Conservation (phyloP, 192 early-diverging fungal species). For the Rhizoclosmatium globosum region DNA sequence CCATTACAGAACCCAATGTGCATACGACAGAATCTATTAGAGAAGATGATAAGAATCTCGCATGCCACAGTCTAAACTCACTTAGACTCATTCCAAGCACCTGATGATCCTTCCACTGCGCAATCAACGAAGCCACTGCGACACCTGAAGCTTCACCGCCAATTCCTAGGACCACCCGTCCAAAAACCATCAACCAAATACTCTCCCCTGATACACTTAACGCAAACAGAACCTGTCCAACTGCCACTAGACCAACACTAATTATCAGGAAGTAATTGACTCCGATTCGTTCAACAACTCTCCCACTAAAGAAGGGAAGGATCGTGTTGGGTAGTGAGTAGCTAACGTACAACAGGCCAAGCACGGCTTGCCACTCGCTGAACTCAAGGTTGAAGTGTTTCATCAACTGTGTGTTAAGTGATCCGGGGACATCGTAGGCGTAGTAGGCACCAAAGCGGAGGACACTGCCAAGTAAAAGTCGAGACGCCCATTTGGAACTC, state of each 20-base stretch:
- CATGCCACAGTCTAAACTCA: not conserved
- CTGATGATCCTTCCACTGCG: constrained; percentile 53
- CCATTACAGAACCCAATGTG: constrained; percentile 58
- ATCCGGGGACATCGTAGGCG: constrained; percentile 30
- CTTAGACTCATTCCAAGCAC: constrained; percentile 15
- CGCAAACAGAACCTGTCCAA: constrained; percentile 34
- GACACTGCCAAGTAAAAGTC: not conserved
- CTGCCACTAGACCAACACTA: not conserved
- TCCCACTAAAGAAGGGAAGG: constrained; percentile 65
- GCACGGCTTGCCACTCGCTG: constrained; percentile 52
- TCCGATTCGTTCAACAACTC: constrained; percentile 60
- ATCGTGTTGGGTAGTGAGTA: constrained; percentile 74
- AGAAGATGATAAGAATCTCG: constrained; percentile 44
- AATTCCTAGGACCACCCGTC: constrained; percentile 53
- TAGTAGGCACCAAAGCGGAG: constrained; percentile 21
- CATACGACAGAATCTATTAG: constrained; percentile 52
- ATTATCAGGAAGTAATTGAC: constrained; percentile 1
- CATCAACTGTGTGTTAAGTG: constrained; percentile 26
- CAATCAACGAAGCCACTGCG: constrained; percentile 53
- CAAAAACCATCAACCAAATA: constrained; percentile 23
- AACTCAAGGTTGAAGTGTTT: not conserved
- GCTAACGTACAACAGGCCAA: constrained; percentile 62
- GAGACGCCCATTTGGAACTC: too few relatives aligned
- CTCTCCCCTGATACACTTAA: constrained; percentile 32
- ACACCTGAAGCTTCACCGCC: constrained; percentile 59